Evolutionary conservation across 176 grass and related monocot species (phyloP), one percentile per base, ranked within the genome.

Genomic region (Ensete ventricosum): DNA sequence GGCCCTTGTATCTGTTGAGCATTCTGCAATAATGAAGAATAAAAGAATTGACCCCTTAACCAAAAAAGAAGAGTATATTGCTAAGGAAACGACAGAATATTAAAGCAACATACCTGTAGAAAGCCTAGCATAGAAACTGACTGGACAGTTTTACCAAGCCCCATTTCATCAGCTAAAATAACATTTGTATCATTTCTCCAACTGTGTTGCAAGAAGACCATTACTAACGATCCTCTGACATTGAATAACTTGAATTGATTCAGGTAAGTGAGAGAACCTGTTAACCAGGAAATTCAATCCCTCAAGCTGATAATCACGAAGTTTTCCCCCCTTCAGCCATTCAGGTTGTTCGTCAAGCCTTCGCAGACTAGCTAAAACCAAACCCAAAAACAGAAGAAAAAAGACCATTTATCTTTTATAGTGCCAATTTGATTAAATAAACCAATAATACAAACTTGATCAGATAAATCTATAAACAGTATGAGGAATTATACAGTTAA

Each of bases 111-210:
- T 86, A 96, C 93, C 60, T 96, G 87, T 79, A 96, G 83, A 69
- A 96, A 96, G 53, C 95, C 95, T 74, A 99, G 76, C 90, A 99
- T 99, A 60, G 95, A 99, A 84, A 99, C 86, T 9, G 95, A 91
- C 80, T 99, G 95, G 73, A 99, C 87, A 54, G 95, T 99, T 93
- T 99, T 99, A 51, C 95, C 95, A 60, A 99, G 86, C 81, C 95
- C 95, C 95, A 99, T 99, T 86, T 99, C 95, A 94, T 99, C 95
- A 89, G 95, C 95, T 80, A 99, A 86, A 85, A 99, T 99, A 73
- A 99, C 95, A 86, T 99, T 99, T 70, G 95, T 99, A 77, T 99
- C 95, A 74, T 94, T 99, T 85, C 95, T 89, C 95, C 95, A 99
- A 62, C 95, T 99, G 80, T 26, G 9, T 51, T 20, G 48, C 67